These are phyloP conservation scores for Erodium moschatum DNA, from an alignment of 441 rosid genomes.

Conservation along the genomic window DNA sequence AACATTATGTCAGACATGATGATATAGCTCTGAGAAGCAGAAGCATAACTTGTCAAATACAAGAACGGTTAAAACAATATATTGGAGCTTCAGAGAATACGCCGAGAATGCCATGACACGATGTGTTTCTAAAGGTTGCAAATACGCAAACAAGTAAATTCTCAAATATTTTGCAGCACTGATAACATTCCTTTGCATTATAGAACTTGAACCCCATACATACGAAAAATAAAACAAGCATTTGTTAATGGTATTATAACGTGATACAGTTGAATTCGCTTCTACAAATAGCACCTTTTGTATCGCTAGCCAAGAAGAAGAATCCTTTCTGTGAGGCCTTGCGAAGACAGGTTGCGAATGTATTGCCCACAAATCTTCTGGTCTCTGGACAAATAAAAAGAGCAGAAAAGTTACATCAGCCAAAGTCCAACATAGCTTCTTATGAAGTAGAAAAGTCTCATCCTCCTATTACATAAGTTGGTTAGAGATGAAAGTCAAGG, in stretches of 20 bases:
- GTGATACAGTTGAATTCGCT: background rate
- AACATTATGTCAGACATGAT: background rate
- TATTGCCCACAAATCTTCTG: constrained; percentile 90
- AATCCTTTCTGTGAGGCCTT: constrained; percentile 67
- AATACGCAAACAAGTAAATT: background rate
- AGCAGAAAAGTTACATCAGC: constrained; percentile 20
- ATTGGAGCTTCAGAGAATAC: background rate
- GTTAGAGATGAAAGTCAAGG: background rate
- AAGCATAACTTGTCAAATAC: background rate
- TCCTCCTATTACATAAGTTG: background rate
- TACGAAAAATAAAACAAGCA: background rate
- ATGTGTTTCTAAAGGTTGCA: background rate
- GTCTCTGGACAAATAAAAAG: constrained; percentile 47
- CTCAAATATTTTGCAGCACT: background rate
- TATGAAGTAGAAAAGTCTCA: background rate
- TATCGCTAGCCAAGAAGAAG: constrained; percentile 73
- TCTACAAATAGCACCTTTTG: constrained; percentile 42
- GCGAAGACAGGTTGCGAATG: constrained; percentile 74
- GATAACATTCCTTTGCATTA: background rate
- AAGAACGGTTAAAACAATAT: background rate
- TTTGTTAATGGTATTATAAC: background rate
- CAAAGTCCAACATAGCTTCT: background rate
- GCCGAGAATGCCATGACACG: background rate
- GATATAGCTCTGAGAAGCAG: background rate
- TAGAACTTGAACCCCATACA: background rate